phyloP scores from a whole-genome alignment of 139 green algal species.

The Coelastrella sp. region DNA sequence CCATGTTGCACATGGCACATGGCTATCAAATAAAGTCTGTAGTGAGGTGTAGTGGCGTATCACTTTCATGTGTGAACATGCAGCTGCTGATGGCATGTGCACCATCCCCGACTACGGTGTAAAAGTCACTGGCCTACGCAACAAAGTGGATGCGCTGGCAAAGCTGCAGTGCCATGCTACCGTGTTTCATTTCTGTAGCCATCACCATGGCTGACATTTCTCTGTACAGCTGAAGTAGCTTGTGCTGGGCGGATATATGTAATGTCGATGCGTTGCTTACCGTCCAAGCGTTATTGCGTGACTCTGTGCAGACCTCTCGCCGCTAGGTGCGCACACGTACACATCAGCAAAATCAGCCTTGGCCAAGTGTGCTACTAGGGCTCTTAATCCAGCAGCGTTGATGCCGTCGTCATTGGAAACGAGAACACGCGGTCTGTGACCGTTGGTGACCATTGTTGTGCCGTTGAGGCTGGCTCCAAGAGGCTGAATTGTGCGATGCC shows the following conservation, averaged over 20 bases:
- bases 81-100: no score
- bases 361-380: constrained; percentile 62
- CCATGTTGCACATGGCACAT: no score
- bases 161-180: not conserved
- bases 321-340: constrained; percentile 67
- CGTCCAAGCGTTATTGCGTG: constrained; percentile 77
- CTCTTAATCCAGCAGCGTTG: constrained; percentile 70
- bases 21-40: no score
- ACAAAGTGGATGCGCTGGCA: not conserved
- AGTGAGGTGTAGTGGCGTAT: not conserved
- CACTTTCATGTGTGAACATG: not conserved
- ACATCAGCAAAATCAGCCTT: constrained; percentile 45
- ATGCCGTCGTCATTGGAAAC: constrained; percentile 87
- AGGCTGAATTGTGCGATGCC: not conserved
- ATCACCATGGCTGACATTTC: no score
- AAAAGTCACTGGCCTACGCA: not conserved
- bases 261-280: not conserved
- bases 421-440: constrained; percentile 54
- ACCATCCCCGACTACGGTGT: no score
- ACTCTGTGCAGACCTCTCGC: constrained; percentile 71
- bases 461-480: not conserved
- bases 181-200: no score
- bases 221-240: no score
- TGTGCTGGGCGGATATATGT: no score
- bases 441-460: not conserved